Base-by-base conservation (phyloP, 2,329 filamentous ascomycete species). In the Thermomyces lanuginosus region DNA sequence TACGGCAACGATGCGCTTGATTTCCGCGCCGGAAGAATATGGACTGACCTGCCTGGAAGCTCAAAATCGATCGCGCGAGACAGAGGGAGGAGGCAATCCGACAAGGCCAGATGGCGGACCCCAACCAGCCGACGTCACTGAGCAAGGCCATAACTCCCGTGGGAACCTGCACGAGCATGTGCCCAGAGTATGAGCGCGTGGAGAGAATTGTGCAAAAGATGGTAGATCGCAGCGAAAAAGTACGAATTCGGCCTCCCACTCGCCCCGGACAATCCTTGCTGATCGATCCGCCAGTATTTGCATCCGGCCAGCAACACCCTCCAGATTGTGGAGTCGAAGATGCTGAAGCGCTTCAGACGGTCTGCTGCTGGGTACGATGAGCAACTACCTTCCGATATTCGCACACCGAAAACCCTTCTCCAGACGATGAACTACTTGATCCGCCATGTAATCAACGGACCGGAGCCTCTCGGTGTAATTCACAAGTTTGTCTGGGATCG, bases 401-500 rank as follows among this genome's bases (percentile, higher is more conserved):
- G 71, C 24, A 69, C 69, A 11, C 69, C 71, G 4, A 46, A 47
- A 14, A 53, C 59, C 1, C 48, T 63, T 8, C 46, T 58, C 21
- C 53, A 56, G 33, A 57, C 58, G 5, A 50, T 59, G 33, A 58
- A 64, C 28, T 63, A 64, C 36, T 48, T 51, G 29, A 50, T 62
- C n/a, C 52, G 61, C 21, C 43, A 60, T 37, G 48, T 74, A 6
- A 48, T 74, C 29, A 56, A 55, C 21, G 60, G 66, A 15, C 46
- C 52, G 12, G 56, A 64, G 10, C 49, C 55, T 16, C 51, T 70
- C 26, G 59, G 53, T 1, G 44, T 57, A n/a, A 60, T 72, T 8
- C 66, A 74, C 39, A 63, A 64, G 33, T 76, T 73, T 44, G 60
- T 75, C 14, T 76, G 71, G 71, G 70, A 75, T 42, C 61, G 71